Conservation (phyloP, 202 grass and related monocot species). For the Setaria viridis region DNA sequence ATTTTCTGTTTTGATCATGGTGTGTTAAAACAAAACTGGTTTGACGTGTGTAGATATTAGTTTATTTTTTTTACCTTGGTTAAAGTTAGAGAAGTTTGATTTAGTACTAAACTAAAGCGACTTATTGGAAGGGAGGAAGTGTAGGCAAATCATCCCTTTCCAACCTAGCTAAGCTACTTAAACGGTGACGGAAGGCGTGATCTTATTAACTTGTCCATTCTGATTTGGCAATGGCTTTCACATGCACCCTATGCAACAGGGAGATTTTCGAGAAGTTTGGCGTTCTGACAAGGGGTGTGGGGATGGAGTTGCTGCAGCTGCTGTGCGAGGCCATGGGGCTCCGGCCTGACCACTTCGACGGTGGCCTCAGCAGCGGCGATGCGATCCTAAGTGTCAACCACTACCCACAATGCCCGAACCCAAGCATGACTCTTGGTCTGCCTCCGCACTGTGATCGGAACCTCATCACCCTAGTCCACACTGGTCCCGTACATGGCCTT, state of each 20-base stretch:
- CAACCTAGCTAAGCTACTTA: too few species aligned
- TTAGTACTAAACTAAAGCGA: too few species aligned
- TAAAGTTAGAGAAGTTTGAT: too few species aligned
- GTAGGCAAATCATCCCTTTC: too few species aligned
- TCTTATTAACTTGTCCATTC: too few species aligned
- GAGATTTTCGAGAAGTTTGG: constrained; percentile 52
- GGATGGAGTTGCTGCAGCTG: constrained; percentile 51
- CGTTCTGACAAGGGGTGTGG: constrained; percentile 41
- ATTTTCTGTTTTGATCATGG: too few species aligned
- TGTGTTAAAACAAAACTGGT: too few species aligned
- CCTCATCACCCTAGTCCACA: constrained; percentile 58
- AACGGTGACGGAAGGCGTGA: too few species aligned
- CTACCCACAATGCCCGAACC: constrained; percentile 60
- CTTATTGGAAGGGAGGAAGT: too few species aligned
- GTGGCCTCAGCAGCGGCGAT: constrained; percentile 51
- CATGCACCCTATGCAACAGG: neutral
- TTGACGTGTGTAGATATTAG: too few species aligned
- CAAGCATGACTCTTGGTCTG: constrained; percentile 43
- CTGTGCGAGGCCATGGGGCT: constrained; percentile 61
- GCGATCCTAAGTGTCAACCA: constrained; percentile 52
- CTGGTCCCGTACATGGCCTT: constrained; percentile 47
- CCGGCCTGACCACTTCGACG: constrained; percentile 53
- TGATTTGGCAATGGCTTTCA: too few species aligned
- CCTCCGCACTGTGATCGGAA: constrained; percentile 61
- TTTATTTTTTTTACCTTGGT: too few species aligned